Evolutionary conservation across 169 alveolate species (phyloP), one percentile per base, ranked within the genome.

Genomic region (Plasmodium ovale): DNA sequence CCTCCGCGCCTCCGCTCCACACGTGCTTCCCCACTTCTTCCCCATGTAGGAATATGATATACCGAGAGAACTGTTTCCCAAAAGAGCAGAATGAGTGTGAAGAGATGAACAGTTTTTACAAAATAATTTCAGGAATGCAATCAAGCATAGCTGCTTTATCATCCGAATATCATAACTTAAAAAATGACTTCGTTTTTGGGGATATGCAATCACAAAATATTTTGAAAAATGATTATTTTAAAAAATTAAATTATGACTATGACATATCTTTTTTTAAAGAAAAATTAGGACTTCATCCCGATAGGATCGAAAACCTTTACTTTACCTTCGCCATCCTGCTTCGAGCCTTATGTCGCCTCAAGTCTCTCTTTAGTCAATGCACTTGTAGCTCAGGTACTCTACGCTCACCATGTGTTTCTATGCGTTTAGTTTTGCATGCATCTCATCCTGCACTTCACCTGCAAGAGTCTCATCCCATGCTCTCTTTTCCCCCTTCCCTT

Each of bases 111-210:
- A 94, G 93, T 58, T 72, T 97, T 25, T 93, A 92, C 51, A 69
- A 95, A 59, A 87, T 95, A 2, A 84, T 96, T 1, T 93, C 97
- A 0, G 98, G 98, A 1, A 92, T 96, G 94, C 98, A 96, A 59
- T 87, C 97, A 14, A 85, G 93, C 35, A 92, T 96, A 14, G 95
- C 97, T 16, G 96, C 93, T 56, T 95, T 94, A 58, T 89, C 97
- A 16, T 91, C 97, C 0, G 93, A 92, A 71, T 92, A 96, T 91
- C 94, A 92, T 87, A 87, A 91, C 60, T 92, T 94, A 29, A 71
- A 77, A 53, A 93, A 93, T 56, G 88, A 74, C 35, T 59, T 59
- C 27, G 54, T 74, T 10, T 74, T 74, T 19, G 88, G 73, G 2
- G 88, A 74, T 31, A 51, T 39, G 23, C 31, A 74, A 25, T 16